phyloP scores from a whole-genome alignment of 257 asterid genomes.

The Asclepias syriaca region DNA sequence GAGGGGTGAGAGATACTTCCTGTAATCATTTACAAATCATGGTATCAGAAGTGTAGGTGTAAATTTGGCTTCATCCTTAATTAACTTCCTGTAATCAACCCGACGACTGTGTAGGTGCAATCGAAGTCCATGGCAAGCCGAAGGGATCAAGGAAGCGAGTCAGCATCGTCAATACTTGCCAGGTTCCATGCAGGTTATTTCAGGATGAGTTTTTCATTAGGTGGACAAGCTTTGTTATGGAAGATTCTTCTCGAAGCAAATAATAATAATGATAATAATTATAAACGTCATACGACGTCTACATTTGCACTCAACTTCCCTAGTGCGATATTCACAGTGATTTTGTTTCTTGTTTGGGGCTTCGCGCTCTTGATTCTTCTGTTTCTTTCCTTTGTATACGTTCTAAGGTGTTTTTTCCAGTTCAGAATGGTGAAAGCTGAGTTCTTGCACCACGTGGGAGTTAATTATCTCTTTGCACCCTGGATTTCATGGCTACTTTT shows the following conservation, averaged over 20 bases:
- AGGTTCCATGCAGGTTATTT: constrained; percentile 62
- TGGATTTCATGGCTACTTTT: constrained; percentile 70
- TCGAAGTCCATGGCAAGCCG: constrained; percentile 4
- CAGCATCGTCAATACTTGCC: constrained; percentile 18
- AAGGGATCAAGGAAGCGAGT: too few relatives aligned
- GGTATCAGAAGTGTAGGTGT: too few relatives aligned
- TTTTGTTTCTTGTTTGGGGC: constrained; percentile 35
- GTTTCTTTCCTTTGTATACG: constrained; percentile 43
- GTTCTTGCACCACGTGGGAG: constrained; percentile 57
- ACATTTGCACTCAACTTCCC: constrained; percentile 16
- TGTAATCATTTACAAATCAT: too few relatives aligned
- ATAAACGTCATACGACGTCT: too few relatives aligned
- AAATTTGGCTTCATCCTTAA: too few relatives aligned
- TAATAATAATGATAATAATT: not conserved
- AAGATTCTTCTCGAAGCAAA: constrained; percentile 46
- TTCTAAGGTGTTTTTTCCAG: constrained; percentile 38
- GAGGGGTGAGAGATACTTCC: too few relatives aligned
- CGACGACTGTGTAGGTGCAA: too few relatives aligned
- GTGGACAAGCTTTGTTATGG: constrained; percentile 57
- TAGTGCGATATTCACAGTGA: constrained; percentile 12
- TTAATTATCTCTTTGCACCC: constrained; percentile 64
- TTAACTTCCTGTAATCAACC: not conserved
- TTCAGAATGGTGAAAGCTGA: constrained; percentile 41
- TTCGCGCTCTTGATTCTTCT: constrained; percentile 32
- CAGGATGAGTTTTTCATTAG: constrained; percentile 51